Conservation (phyloP, 2,329 filamentous ascomycete species). For the Colletotrichum eleusines region DNA sequence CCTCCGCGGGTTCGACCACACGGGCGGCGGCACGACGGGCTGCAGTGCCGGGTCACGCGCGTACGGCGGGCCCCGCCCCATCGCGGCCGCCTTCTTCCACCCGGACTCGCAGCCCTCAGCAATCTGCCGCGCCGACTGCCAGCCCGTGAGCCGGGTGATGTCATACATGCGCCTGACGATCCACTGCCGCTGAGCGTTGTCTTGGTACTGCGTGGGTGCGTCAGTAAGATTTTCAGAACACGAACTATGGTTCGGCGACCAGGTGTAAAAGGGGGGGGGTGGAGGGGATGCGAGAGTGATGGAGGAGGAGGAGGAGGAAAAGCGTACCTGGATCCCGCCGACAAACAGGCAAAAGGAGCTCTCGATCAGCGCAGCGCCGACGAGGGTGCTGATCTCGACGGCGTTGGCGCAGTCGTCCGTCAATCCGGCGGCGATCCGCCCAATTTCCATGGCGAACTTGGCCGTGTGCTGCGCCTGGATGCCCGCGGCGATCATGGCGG, state of each 20-base stretch:
- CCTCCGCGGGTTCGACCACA: constrained; percentile 64
- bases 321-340: constrained; percentile 77
- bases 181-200: constrained; percentile 81
- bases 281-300: neutral
- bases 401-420: constrained; percentile 66
- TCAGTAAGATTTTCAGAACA: constrained; percentile 38
- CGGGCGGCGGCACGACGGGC: constrained; percentile 52
- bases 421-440: constrained; percentile 82
- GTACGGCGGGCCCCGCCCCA: constrained; percentile 84
- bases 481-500: constrained; percentile 87
- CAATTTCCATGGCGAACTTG: constrained; percentile 78
- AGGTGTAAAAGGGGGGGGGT: neutral
- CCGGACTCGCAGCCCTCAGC: constrained; percentile 85
- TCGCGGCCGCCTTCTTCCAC: constrained; percentile 81
- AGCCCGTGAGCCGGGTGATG: constrained; percentile 85
- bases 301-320: neutral
- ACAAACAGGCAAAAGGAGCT: constrained; percentile 87
- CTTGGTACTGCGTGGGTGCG: constrained; percentile 69
- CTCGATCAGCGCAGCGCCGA: constrained; percentile 87
- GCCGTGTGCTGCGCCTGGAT: constrained; percentile 80
- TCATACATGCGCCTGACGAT: constrained; percentile 79
- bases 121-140: constrained; percentile 86
- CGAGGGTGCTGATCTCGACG: constrained; percentile 76
- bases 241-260: neutral
- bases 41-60: constrained; percentile 58